Percentiles rank a stretch among this genome's conserved stretches.
phyloP scores from a whole-genome alignment of 257 asterid species.

The Lantana camara region DNA sequence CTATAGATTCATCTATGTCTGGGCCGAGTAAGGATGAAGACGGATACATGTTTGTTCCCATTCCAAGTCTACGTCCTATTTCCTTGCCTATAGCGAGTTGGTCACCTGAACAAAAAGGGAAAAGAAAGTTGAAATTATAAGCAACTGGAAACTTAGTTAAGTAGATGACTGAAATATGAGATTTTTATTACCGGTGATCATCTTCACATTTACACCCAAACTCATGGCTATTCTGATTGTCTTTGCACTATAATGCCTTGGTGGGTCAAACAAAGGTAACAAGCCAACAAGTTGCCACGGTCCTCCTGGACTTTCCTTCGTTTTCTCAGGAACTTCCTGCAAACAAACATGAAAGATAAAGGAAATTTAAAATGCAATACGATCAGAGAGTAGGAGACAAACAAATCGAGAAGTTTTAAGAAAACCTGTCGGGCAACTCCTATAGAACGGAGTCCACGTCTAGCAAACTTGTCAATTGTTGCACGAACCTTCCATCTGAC shows the following conservation, averaged over 20 bases:
- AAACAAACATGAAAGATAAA: background rate
- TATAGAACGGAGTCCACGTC: slow-evolving; percentile 89
- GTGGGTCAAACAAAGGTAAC: slow-evolving; percentile 90
- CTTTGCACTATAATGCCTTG: slow-evolving; percentile 97
- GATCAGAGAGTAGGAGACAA: background rate
- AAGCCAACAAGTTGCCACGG: slow-evolving; percentile 94
- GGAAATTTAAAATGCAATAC: background rate
- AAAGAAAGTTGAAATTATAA: background rate
- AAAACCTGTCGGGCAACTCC: slow-evolving; percentile 88
- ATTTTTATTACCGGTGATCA: slow-evolving; percentile 75
- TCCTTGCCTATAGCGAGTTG: slow-evolving; percentile 69
- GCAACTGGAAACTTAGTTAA: background rate
- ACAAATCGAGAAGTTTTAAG: background rate
- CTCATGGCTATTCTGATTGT: slow-evolving; percentile 85
- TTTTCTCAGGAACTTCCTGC: slow-evolving; percentile 85
- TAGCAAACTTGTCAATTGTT: slow-evolving; percentile 85
- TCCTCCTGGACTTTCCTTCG: slow-evolving; percentile 77
- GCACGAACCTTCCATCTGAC: slow-evolving; percentile 66
- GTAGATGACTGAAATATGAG: background rate
- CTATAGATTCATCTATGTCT: slow-evolving; percentile 69
- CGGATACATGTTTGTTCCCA: slow-evolving; percentile 66
- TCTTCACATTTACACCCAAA: slow-evolving; percentile 94
- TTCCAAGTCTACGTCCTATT: slow-evolving; percentile 66
- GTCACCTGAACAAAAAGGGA: slow-evolving; percentile 51
- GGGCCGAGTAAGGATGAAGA: slow-evolving; percentile 60